Percentiles rank a stretch among this genome's conserved stretches.
Conservation (phyloP, 768 basidiomycete species). For the Naematelia aurantialba region DNA sequence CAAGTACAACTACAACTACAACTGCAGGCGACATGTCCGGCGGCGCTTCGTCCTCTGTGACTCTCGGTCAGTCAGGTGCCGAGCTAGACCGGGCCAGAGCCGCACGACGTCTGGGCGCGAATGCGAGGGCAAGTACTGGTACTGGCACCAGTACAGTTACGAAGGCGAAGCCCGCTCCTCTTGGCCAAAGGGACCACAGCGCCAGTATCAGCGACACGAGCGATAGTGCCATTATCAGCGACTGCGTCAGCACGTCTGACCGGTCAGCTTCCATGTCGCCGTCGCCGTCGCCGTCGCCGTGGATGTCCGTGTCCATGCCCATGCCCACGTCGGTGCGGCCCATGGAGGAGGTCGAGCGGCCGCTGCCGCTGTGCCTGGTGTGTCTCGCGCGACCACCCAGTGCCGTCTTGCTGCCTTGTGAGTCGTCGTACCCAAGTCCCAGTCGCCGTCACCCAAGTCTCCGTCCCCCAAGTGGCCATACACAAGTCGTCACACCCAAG, state of each 20-base stretch:
- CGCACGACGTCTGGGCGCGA: neutral
- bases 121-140: too few species aligned
- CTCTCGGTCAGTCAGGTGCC: too few species aligned
- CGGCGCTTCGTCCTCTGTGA: too few species aligned
- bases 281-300: neutral
- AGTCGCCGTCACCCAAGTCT: neutral
- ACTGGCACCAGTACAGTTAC: too few species aligned
- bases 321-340: too few species aligned
- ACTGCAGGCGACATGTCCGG: too few species aligned
- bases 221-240: neutral
- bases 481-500: too few species aligned
- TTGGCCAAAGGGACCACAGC: neutral
- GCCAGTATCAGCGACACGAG: neutral
- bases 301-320: too few species aligned
- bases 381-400: constrained; percentile 32
- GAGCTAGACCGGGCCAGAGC: neutral
- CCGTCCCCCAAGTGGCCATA: too few species aligned
- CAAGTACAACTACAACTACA: too few species aligned
- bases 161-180: too few species aligned
- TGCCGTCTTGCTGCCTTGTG: constrained; percentile 34
- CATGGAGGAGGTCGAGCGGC: neutral
- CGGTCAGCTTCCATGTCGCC: neutral
- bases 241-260: neutral
- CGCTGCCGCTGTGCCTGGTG: constrained; percentile 28
- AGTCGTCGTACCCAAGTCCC: constrained; percentile 1